A percentile compares a stretch with the other conserved stretches of the same genome.
Evolutionary conservation across 2,329 filamentous ascomycete species (phyloP).

Genomic region (Domatiomyces globalis): DNA sequence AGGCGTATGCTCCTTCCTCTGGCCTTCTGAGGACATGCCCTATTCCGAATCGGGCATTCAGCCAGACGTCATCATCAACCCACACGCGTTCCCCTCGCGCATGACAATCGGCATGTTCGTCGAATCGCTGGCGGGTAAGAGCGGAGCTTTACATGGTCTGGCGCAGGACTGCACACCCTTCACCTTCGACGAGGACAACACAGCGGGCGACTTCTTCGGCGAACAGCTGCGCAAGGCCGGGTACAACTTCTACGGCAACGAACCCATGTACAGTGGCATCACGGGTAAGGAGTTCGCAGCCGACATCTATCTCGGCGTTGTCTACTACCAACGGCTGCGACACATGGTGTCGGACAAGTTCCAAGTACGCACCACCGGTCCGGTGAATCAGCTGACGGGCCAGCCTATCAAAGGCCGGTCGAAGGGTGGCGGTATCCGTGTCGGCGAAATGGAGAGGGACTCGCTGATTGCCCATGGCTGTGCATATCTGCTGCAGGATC

Average conservation of each 20-base stretch:
- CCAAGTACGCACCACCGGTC: constrained; percentile 91
- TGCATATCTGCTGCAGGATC: constrained; percentile 86
- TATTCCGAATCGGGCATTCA: constrained; percentile 95
- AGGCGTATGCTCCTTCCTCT: constrained; percentile 91
- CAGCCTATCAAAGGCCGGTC: constrained; percentile 96
- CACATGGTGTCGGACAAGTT: constrained; percentile 99
- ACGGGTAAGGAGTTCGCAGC: constrained; percentile 86
- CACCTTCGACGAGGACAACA: constrained; percentile 82
- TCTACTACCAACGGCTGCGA: constrained; percentile 93
- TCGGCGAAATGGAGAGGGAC: constrained; percentile 98
- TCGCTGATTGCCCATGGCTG: constrained; percentile 88
- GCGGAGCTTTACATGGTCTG: constrained; percentile 85
- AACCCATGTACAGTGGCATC: constrained; percentile 96
- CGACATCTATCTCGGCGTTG: constrained; percentile 91
- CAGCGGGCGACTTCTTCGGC: constrained; percentile 86
- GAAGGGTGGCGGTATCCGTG: constrained; percentile 93
- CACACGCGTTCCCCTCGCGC: constrained; percentile 95
- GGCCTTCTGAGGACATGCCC: constrained; percentile 86
- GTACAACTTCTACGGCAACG: constrained; percentile 96
- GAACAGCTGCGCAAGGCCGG: constrained; percentile 89
- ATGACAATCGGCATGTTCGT: constrained; percentile 99
- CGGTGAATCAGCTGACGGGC: constrained; percentile 76
- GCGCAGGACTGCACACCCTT: constrained; percentile 94
- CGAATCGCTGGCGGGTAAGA: constrained; percentile 89
- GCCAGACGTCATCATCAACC: constrained; percentile 97